Percentiles rank a stretch among this genome's conserved stretches.
These are phyloP conservation scores for Lentinula lateritia DNA, from an alignment of 768 basidiomycete species.

Conservation along the genomic window DNA sequence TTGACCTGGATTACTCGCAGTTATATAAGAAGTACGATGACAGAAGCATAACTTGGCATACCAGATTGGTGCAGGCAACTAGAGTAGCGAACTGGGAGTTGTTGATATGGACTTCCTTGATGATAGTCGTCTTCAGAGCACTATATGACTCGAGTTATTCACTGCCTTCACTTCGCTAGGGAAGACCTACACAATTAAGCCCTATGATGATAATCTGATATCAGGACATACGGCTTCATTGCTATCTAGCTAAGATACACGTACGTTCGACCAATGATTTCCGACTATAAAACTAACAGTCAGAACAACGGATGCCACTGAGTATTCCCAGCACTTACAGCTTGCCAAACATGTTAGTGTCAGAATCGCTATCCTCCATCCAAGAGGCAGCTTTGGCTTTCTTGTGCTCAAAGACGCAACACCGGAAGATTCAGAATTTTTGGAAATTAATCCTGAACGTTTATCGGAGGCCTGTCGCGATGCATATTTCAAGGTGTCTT, in stretches of 20 bases:
- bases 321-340: slow-evolving; percentile 20
- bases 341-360: slow-evolving; percentile 33
- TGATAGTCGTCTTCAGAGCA: slow-evolving; percentile 36
- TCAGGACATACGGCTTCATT: not conserved
- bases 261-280: slow-evolving; percentile 37
- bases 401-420: not conserved
- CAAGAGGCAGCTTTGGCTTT: slow-evolving; percentile 25
- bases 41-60: slow-evolving; percentile 9
- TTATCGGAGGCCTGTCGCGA: not conserved
- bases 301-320: not conserved
- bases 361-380: slow-evolving; percentile 29
- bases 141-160: slow-evolving; percentile 10
- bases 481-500: not conserved
- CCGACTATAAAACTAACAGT: slow-evolving; percentile 21
- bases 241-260: slow-evolving; percentile 6
- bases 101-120: slow-evolving; percentile 34
- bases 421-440: not conserved
- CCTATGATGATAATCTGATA: slow-evolving; percentile 17
- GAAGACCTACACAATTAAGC: slow-evolving; percentile 28
- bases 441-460: not conserved
- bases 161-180: no score
- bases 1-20: slow-evolving; percentile 22
- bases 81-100: slow-evolving; percentile 39
- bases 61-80: slow-evolving; percentile 32
- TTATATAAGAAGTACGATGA: no score